A percentile compares a stretch with the other conserved stretches of the same genome.
Conservation (phyloP, 768 basidiomycete genomes). For the Infundibulicybe gibba region DNA sequence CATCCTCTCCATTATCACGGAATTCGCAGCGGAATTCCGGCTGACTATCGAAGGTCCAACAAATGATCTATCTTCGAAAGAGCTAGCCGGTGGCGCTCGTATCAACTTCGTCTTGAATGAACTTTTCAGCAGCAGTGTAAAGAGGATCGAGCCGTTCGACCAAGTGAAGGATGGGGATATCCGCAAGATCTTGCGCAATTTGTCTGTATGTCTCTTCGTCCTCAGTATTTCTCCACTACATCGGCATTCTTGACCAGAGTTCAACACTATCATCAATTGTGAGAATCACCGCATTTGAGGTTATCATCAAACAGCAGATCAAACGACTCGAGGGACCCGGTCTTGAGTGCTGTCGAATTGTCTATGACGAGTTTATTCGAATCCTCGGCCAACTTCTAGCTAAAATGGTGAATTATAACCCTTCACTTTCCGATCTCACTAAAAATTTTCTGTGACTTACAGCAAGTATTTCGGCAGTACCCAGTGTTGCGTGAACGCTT, state of each 20-base stretch:
- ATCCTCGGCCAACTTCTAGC: constrained; percentile 86
- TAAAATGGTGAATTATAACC: constrained; percentile 67
- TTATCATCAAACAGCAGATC: constrained; percentile 99
- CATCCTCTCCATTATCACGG: constrained; percentile 95
- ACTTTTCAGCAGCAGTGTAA: constrained; percentile 94
- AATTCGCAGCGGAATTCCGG: constrained; percentile 96
- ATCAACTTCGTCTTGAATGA: constrained; percentile 99
- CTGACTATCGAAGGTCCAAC: constrained; percentile 97
- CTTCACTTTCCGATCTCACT: constrained; percentile 3
- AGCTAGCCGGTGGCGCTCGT: constrained; percentile 95
- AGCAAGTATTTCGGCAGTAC: constrained; percentile 96
- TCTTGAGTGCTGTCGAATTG: constrained; percentile 90
- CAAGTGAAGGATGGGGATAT: constrained; percentile 99
- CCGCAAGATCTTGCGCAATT: constrained; percentile 93
- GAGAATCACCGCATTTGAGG: constrained; percentile 95
- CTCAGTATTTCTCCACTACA: background rate
- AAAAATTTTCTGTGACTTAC: constrained; percentile 7
- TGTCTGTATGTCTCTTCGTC: constrained; percentile 87
- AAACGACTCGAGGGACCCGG: constrained; percentile 92
- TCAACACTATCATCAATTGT: constrained; percentile 96
- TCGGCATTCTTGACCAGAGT: constrained; percentile 48
- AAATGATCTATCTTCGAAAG: constrained; percentile 91
- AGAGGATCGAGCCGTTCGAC: constrained; percentile 96
- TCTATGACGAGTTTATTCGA: constrained; percentile 96
- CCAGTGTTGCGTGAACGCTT: constrained; percentile 96